These are phyloP conservation scores for barrel medic (Medicago truncatula) DNA, from an alignment of 306 rosid genomes.

Conservation along the genomic window MtrunA17r5.0-ANR NC_053049.1:42400501-42401000, in stretches of 20 bases:
- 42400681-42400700: neutral
- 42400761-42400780: neutral
- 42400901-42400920: neutral
- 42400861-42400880: neutral
- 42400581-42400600: neutral
- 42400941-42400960: conserved; percentile 96
- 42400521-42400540: neutral
- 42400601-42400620: neutral
- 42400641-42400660: neutral
- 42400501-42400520: neutral
- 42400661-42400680: neutral
- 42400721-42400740: neutral
- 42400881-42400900: neutral
- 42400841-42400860: neutral
- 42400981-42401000: conserved; percentile 61
- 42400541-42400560: neutral
- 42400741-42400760: neutral
- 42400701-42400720: neutral
- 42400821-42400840: neutral
- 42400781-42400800: neutral
- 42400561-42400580: neutral
- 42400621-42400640: neutral
- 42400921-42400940: conserved; percentile 9
- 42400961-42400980: conserved; percentile 78
- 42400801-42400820: neutral